Conservation (phyloP, 495 filamentous ascomycete genomes). For the Penicillium egyptiacum region DNA sequence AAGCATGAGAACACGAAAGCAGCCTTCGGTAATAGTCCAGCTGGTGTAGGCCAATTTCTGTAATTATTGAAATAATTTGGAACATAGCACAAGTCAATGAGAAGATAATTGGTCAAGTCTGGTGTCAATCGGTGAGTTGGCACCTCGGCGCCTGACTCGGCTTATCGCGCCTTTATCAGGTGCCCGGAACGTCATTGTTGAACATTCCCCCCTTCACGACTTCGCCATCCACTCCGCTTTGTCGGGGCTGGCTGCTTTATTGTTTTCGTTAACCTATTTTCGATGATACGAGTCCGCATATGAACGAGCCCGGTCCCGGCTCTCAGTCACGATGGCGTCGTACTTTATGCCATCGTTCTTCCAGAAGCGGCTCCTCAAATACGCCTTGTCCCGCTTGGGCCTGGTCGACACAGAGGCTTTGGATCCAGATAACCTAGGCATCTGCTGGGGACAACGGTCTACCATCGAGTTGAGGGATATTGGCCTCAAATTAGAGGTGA, state of each 20-base stretch:
- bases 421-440: slow-evolving; percentile 75
- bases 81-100: background rate
- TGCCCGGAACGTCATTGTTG: slow-evolving; percentile 33
- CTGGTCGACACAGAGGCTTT: slow-evolving; percentile 78
- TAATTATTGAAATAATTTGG: background rate
- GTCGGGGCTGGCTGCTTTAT: slow-evolving; percentile 9
- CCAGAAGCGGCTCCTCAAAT: slow-evolving; percentile 79
- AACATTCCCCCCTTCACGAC: slow-evolving; percentile 14
- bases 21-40: background rate
- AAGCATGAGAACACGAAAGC: background rate
- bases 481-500: slow-evolving; percentile 69
- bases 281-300: slow-evolving; percentile 29
- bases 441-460: slow-evolving; percentile 72
- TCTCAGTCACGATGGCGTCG: slow-evolving; percentile 43
- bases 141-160: slow-evolving; percentile 39
- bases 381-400: slow-evolving; percentile 74
- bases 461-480: slow-evolving; percentile 81
- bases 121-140: slow-evolving; percentile 14
- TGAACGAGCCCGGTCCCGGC: slow-evolving; percentile 37
- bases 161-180: slow-evolving; percentile 35
- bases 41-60: background rate
- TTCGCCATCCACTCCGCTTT: slow-evolving; percentile 12
- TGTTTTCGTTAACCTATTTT: slow-evolving; percentile 1
- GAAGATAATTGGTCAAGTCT: background rate
- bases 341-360: slow-evolving; percentile 73